These are phyloP conservation scores for Lactifluus hygrophoroides DNA, from an alignment of 768 basidiomycete species.

Conservation along the genomic window DNA sequence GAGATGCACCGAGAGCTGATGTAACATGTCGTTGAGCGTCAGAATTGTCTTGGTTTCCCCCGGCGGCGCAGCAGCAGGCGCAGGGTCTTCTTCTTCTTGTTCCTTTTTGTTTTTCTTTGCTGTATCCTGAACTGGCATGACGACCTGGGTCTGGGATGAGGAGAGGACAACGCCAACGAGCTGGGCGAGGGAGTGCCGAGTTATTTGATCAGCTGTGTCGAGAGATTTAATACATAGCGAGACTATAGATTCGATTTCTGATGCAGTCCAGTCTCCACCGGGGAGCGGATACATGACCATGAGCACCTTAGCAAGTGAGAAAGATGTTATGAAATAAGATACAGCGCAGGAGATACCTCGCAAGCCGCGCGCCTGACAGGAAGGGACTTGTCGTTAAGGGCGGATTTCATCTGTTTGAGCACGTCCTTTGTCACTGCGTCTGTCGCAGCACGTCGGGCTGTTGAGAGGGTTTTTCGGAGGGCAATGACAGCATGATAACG, in stretches of 20 bases:
- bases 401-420: constrained; percentile 69
- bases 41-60: constrained; percentile 63
- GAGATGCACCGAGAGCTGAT: constrained; percentile 69
- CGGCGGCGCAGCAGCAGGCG: constrained; percentile 36
- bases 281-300: constrained; percentile 52
- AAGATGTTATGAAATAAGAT: background rate
- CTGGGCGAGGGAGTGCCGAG: constrained; percentile 69
- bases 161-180: constrained; percentile 81
- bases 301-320: constrained; percentile 37
- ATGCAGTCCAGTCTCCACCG: constrained; percentile 44
- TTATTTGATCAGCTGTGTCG: constrained; percentile 76
- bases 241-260: constrained; percentile 74
- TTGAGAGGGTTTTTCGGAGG: constrained; percentile 68
- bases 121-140: constrained; percentile 36
- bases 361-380: constrained; percentile 80
- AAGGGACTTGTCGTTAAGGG: constrained; percentile 72
- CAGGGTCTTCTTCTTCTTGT: constrained; percentile 50
- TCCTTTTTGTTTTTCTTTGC: constrained; percentile 57
- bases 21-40: constrained; percentile 70
- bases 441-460: constrained; percentile 76
- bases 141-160: constrained; percentile 66
- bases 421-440: constrained; percentile 76
- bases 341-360: constrained; percentile 39
- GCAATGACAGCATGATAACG: constrained; percentile 73
- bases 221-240: constrained; percentile 59